These are phyloP conservation scores for Kluyveromyces lactis DNA, from an alignment of 805 yeast genomes.

Conservation along the genomic window DNA sequence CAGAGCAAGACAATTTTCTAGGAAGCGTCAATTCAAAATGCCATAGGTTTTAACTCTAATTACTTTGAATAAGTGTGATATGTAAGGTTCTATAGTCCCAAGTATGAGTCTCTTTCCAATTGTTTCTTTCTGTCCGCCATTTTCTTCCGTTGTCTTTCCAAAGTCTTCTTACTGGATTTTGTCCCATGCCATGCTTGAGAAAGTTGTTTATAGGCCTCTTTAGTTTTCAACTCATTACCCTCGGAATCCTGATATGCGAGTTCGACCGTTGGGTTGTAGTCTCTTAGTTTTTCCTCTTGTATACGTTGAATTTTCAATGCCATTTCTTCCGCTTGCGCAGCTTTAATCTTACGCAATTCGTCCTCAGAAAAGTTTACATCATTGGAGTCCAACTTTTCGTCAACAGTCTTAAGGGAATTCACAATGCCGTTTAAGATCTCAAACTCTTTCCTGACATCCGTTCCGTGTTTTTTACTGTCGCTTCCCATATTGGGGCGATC, in stretches of 20 bases:
- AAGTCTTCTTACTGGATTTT: conserved; percentile 21
- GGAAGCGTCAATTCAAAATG: too few relatives aligned
- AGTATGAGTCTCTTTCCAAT: conserved; percentile 25
- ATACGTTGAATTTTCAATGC: conserved; percentile 19
- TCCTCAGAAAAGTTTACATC: conserved; percentile 13
- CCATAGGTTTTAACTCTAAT: too few relatives aligned
- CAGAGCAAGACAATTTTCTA: too few relatives aligned
- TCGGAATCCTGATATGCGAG: conserved; percentile 54
- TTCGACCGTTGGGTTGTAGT: conserved; percentile 36
- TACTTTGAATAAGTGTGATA: too few relatives aligned
- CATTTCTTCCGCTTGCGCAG: conserved; percentile 20
- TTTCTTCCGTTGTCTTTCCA: conserved; percentile 16
- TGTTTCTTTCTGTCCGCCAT: conserved; percentile 17
- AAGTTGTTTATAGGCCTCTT: conserved; percentile 68
- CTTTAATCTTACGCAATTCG: conserved; percentile 20
- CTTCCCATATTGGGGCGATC: neutral
- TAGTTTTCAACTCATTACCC: conserved; percentile 52
- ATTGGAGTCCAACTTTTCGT: neutral
- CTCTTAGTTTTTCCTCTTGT: conserved; percentile 27
- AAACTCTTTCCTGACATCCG: neutral
- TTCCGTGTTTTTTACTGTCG: neutral
- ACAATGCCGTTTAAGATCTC: neutral
- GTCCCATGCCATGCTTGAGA: conserved; percentile 75
- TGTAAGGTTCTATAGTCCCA: neutral
- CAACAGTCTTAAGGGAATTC: neutral